Evolutionary conservation across 768 basidiomycete genomes (phyloP).

Genomic region (Ephemerocybe angulata): DNA sequence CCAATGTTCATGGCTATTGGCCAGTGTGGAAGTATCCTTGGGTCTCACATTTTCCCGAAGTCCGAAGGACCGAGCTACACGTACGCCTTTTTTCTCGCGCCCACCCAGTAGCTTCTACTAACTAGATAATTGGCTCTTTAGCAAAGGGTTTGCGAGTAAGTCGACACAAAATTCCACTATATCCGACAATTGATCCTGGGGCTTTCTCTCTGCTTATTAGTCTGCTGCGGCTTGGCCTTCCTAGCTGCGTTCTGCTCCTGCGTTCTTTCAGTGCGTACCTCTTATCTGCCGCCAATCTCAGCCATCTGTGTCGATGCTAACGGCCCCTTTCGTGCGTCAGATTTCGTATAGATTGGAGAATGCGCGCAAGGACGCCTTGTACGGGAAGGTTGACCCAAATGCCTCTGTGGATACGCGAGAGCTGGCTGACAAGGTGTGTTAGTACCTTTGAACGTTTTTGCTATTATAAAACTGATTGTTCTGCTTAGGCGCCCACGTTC

Average conservation of each 20-base stretch:
- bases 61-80: slow-evolving; percentile 62
- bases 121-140: no score
- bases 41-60: slow-evolving; percentile 68
- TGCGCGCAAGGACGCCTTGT: slow-evolving; percentile 44
- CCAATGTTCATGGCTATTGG: slow-evolving; percentile 80
- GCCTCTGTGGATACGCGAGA: slow-evolving; percentile 58
- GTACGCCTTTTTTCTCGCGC: slow-evolving; percentile 37
- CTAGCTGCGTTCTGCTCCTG: slow-evolving; percentile 52
- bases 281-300: no score
- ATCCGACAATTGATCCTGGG: background rate
- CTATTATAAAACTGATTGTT: background rate
- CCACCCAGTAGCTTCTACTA: no score
- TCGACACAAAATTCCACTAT: background rate
- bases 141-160: background rate
- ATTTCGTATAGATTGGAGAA: slow-evolving; percentile 65
- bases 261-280: slow-evolving; percentile 46
- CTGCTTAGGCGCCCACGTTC: slow-evolving; percentile 52
- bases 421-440: slow-evolving; percentile 59
- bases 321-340: slow-evolving; percentile 29
- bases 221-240: slow-evolving; percentile 50
- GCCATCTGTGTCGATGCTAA: background rate
- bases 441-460: background rate
- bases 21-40: slow-evolving; percentile 73
- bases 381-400: slow-evolving; percentile 47
- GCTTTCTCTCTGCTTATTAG: slow-evolving; percentile 17